Conservation (phyloP, 78 protist genomes). For the Dictyostelium brefeldianum region DNA sequence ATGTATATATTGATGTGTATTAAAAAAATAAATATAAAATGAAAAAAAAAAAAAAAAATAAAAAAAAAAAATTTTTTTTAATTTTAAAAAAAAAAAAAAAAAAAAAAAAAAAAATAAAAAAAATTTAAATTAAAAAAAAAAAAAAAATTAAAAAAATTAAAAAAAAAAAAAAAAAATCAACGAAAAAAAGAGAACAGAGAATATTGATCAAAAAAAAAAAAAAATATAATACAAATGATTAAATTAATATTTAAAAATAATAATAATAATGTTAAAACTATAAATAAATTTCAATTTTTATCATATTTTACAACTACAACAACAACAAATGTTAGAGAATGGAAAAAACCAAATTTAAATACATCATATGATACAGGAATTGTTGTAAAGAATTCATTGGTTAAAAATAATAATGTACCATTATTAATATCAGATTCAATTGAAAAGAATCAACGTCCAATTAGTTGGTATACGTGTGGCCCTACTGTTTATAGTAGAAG, state of each 20-base stretch:
- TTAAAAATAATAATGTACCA: constrained; percentile 36
- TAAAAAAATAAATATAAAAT: constrained; percentile 11
- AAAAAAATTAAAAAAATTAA: too few species aligned
- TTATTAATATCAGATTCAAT: background rate
- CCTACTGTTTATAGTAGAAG: constrained; percentile 91
- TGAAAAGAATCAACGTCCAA: constrained; percentile 1
- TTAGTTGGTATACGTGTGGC: constrained; percentile 89
- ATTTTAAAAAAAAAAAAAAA: constrained; percentile 15
- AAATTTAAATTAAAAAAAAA: background rate
- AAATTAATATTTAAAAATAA: too few species aligned
- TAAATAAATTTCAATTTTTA: background rate
- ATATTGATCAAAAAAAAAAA: background rate
- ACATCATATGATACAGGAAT: constrained; percentile 47
- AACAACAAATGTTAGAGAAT: background rate
- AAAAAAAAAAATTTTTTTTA: constrained; percentile 12
- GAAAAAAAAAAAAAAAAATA: constrained; percentile 20
- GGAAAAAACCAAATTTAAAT: constrained; percentile 41
- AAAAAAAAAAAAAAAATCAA: too few species aligned
- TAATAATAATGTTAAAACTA: background rate
- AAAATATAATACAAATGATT: background rate
- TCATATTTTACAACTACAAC: background rate
- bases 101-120: background rate
- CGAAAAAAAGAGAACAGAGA: too few species aligned
- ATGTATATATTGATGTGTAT: too few species aligned
- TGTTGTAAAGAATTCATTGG: constrained; percentile 46